Evolutionary conservation across 176 grass and related monocot species (phyloP), one percentile per base, ranked within the genome.

Genomic region (Aegilops bicornis): DNA sequence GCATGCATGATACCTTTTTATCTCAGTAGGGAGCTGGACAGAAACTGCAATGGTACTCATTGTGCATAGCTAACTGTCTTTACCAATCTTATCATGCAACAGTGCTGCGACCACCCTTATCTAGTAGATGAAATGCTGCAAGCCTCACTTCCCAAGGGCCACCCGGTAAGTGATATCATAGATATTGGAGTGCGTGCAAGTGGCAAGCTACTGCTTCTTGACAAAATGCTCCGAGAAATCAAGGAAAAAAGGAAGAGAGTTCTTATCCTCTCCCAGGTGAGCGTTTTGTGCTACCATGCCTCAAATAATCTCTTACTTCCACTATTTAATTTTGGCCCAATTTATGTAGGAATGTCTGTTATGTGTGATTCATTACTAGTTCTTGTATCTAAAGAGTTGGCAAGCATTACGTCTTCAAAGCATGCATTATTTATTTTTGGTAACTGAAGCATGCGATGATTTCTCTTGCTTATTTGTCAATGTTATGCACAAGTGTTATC

Each of bases 51-150:
- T 45, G 78, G 1, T 65, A 64, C 66, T 74, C 63, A 69, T 71
- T 59, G 19, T 61, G 52, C 37, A 39, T 84, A 80, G 59, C 33
- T 87, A 42, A 70, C 36, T 78, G 36, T 85, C 31, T 81, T 77
- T 85, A 70, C 35, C 78, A 30, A 88, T 82, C 64, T 89, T 86
- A 40, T 59, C 23, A 64, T 92, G 73, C 76, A 67, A 81, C 93
- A 98, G 96, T 98, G 96, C 79, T 95, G 93, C 76, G 93, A 98
- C 76, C 93, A 98, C 82, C 96, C 96, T 76, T 98, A 94, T 86
- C 90, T 98, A n/a, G 91, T 98, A 85, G 89, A 98, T 91, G 79
- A 82, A 68, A 66, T 31, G 2, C 84, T 98, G 73, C 96, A 94
- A 95, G 69, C 6, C 45, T 87, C 84, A 82, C 88, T 98, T 85